Evolutionary conservation across 2,329 filamentous ascomycete species (phyloP).

Genomic region (Sarocladium kiliense): DNA sequence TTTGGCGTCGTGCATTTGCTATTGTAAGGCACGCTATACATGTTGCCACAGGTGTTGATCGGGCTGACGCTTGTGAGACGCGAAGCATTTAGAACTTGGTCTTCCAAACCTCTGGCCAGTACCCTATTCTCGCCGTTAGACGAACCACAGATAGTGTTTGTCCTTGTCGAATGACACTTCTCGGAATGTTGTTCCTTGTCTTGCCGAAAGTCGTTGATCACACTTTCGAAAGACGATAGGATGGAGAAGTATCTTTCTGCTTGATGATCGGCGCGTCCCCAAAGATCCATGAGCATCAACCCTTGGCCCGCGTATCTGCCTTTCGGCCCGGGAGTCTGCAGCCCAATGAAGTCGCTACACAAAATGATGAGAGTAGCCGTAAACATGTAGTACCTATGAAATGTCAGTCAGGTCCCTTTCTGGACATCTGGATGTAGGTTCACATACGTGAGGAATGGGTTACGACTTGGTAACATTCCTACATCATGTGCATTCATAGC

Average conservation of each 20-base stretch:
- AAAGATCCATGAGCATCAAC: not conserved
- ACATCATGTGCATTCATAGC: not conserved
- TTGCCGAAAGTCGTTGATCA: not conserved
- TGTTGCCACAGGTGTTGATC: not conserved
- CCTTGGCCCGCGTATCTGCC: not conserved
- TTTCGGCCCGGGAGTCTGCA: not conserved
- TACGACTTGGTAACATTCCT: not conserved
- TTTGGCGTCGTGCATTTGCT: no score
- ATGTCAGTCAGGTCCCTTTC: not conserved
- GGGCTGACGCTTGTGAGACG: not conserved
- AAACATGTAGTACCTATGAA: slow-evolving; percentile 2
- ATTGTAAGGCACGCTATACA: no score
- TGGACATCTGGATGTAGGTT: not conserved
- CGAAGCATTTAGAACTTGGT: not conserved
- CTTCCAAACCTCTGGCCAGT: not conserved
- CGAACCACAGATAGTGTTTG: not conserved
- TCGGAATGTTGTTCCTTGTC: no score
- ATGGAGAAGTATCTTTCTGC: not conserved
- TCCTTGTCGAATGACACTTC: not conserved
- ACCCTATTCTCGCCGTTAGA: not conserved
- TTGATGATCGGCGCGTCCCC: not conserved
- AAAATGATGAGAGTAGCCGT: not conserved
- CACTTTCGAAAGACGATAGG: not conserved
- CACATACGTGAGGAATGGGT: slow-evolving; percentile 3
- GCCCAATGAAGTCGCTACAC: not conserved